Evolutionary conservation across 179 eudicot species (phyloP).

Genomic region (Pouteria campechiana): DNA sequence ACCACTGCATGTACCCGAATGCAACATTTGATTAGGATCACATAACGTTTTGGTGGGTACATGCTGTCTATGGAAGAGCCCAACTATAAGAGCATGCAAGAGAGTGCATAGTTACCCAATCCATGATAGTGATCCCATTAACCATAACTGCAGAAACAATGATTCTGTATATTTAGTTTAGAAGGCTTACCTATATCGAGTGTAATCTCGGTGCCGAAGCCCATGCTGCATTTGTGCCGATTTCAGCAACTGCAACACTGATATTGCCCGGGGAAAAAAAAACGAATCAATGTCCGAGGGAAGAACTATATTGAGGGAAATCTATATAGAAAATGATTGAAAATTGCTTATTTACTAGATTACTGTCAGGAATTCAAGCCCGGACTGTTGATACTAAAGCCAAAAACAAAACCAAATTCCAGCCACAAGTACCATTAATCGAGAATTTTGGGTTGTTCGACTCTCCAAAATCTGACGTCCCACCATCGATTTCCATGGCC

Average conservation of each 20-base stretch:
- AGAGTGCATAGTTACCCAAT: no score
- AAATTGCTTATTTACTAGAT: neutral
- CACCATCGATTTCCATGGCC: constrained; percentile 67
- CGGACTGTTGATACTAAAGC: neutral
- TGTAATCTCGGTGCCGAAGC: constrained; percentile 80
- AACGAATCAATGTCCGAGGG: neutral
- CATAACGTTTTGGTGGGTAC: no score
- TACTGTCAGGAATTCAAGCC: no score
- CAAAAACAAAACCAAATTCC: neutral
- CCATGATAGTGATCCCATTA: no score
- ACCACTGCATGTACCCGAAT: no score
- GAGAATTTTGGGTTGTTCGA: constrained; percentile 57
- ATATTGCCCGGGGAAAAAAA: constrained; percentile 27
- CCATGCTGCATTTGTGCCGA: constrained; percentile 99
- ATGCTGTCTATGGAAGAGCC: no score
- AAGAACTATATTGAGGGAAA: neutral
- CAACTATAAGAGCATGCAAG: no score
- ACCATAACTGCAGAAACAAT: no score
- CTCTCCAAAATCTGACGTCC: constrained; percentile 27
- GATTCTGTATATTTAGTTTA: no score
- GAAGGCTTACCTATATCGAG: constrained; percentile 81
- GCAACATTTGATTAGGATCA: no score
- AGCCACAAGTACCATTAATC: constrained; percentile 40
- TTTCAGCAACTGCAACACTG: constrained; percentile 88
- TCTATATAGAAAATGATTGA: constrained; percentile 1